Evolutionary conservation across 257 asterid species (phyloP).

Genomic region (Solanum pennellii): DNA sequence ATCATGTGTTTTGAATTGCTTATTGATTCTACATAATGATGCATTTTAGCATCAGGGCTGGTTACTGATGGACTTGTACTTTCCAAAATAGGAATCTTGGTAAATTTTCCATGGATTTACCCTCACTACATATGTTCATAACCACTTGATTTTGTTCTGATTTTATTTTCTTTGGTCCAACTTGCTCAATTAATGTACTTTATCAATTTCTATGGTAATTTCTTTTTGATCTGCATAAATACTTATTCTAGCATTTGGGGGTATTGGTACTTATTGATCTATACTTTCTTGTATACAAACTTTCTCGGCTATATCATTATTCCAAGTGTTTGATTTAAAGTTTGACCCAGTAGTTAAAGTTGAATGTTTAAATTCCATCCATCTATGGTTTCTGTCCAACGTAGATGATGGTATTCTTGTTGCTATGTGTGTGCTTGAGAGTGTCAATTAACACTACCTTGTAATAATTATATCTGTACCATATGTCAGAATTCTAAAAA

Average conservation of each 20-base stretch:
- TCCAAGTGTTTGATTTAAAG: neutral
- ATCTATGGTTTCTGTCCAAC: neutral
- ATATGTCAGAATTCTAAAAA: neutral
- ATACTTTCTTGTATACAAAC: neutral
- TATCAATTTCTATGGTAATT: neutral
- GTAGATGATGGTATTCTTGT: neutral
- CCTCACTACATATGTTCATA: neutral
- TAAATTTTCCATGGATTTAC: neutral
- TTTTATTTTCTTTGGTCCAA: neutral
- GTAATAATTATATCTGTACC: neutral
- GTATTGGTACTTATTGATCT: neutral
- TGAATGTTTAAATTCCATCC: neutral
- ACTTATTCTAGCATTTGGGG: neutral
- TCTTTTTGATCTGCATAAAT: neutral
- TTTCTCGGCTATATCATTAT: neutral
- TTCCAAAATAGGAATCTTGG: neutral
- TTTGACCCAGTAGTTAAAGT: neutral
- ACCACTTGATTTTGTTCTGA: neutral
- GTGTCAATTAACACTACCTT: neutral
- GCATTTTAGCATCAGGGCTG: neutral
- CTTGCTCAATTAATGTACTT: neutral
- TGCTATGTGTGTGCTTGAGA: neutral
- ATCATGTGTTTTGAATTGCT: neutral
- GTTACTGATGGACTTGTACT: neutral
- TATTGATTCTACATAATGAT: neutral